Base-by-base conservation (phyloP, 345 rosid genomes). In the Geranium brycei region DNA sequence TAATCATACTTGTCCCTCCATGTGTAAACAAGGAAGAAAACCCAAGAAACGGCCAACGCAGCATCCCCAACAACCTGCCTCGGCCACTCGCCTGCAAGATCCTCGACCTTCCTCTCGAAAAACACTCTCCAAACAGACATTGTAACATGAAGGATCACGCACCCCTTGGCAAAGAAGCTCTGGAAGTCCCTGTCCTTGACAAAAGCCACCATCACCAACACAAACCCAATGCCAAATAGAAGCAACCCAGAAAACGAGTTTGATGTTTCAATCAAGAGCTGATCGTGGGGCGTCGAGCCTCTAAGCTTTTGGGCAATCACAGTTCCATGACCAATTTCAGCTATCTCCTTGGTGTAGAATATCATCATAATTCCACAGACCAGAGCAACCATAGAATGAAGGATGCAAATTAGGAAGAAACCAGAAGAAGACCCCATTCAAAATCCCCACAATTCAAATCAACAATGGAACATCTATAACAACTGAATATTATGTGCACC, bases 1-100 rank as follows among this genome's bases (percentile, higher is more conserved):
- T 78, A 90, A 80, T 90, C 97, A 71, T 93, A 90, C 82, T 83
- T 90, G 72, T 90, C 99, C 65, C 95, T 85, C 96, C 99, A 86
- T 31, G 92, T 80, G 72, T 76, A 90, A 62, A 87, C 92, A 62
- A 90, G 84, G 59, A 85, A 89, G 73, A 87, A 81, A 55, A 86
- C 73, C 97, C 97, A 88, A 12, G 97, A 93, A 14, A 84, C 71
- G 18, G 85, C 92, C 63, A 93, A 70, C 18, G 80, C 78, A 19
- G 86, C 69, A 69, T 87, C 91, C 1, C 96, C 96, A 64, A 82
- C 79, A n/a, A 82, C 88, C 75, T 81, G 88, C 66, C 82, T 88
- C 2, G 78, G 71, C 75, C 85, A 88, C 41, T 86, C 96, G 66
- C 62, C 71, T 7, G 90, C 96, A 69, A 87, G 79, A 69, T 76